Evolutionary conservation across 2,329 filamentous ascomycete genomes (phyloP), one percentile per base, ranked within the genome.

Genomic region (Colletotrichum cuscutae): DNA sequence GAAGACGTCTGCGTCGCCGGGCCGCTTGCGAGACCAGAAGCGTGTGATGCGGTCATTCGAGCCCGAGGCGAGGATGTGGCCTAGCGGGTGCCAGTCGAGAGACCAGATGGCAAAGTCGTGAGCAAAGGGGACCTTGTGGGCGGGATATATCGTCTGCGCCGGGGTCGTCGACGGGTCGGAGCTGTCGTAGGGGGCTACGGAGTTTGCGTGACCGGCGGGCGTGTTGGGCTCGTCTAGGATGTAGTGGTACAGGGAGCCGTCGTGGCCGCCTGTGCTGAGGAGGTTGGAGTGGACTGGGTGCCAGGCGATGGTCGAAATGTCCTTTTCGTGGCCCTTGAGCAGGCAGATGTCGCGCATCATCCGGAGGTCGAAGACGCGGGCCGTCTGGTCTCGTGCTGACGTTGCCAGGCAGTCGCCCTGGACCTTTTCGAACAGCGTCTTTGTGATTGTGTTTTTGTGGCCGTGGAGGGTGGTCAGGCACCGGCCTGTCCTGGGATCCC

Each of bases 321-420:
- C 97, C 83, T 98, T 98, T 77, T 98, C 95, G 80, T 98, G 95
- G 8, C 97, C 97, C 77, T 96, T 94, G 26, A 99, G 89, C 59
- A 98, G 90, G 77, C 95, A 94, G 68, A 98, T 95, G 81, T 99
- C 97, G 75, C 97, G 93, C 97, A 99, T 98, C 93, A 98, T 98
- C 61, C 97, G 91, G 68, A 99, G 88, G 81, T 99, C 97, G 79
- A 98, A 98, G 58, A 99, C 91, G 73, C 97, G 91, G 9, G 95
- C 95, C 1, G 94, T 97, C 81, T 97, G 94, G 79, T 99, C 97
- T 80, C 97, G 90, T 56, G 95, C 97, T 37, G 95, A 97, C 0
- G 97, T 98, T 46, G 96, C 97, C 60, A 99, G 89, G 74, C 97
- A 93, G 76, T 93, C 89, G 35, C 94, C 95, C 78, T 94, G 93